Evolutionary conservation across 148 eudicot genomes (phyloP).

Genomic region (Rheum nobile): DNA sequence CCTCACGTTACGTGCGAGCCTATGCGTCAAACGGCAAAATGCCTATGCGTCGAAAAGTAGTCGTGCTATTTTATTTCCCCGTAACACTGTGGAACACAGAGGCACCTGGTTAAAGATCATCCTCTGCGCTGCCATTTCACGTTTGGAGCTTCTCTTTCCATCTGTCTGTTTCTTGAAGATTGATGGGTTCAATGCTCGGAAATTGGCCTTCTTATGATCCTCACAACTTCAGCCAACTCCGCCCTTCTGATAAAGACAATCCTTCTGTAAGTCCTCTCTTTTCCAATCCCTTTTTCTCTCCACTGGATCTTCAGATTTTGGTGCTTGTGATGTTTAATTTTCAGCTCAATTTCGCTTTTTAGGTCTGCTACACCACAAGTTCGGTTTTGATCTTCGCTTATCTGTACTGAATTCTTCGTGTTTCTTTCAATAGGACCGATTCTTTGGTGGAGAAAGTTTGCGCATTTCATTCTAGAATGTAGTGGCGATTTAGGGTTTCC

Average conservation of each 20-base stretch:
- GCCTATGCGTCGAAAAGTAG: no score
- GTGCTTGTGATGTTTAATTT: background rate
- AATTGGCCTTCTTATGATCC: conserved; percentile 75
- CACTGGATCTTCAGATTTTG: background rate
- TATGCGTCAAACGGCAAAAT: no score
- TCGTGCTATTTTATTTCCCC: background rate
- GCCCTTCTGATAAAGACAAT: conserved; percentile 68
- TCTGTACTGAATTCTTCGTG: background rate
- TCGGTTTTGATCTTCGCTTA: background rate
- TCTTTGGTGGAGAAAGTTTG: background rate
- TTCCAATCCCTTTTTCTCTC: background rate
- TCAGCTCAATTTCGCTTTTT: background rate
- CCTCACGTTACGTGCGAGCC: no score
- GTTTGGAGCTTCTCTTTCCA: background rate
- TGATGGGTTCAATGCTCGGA: conserved; percentile 56
- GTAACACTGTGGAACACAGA: background rate
- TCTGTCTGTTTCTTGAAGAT: background rate
- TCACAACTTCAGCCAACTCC: conserved; percentile 78
- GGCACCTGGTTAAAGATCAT: background rate
- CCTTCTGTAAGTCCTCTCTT: conserved; percentile 46
- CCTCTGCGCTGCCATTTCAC: background rate
- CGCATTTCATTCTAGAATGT: background rate
- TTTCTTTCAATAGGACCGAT: background rate
- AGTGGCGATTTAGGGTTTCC: background rate
- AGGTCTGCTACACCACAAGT: background rate